phyloP scores from a whole-genome alignment of 2,329 filamentous ascomycete genomes.

The Cladorrhinum sp. region DNA sequence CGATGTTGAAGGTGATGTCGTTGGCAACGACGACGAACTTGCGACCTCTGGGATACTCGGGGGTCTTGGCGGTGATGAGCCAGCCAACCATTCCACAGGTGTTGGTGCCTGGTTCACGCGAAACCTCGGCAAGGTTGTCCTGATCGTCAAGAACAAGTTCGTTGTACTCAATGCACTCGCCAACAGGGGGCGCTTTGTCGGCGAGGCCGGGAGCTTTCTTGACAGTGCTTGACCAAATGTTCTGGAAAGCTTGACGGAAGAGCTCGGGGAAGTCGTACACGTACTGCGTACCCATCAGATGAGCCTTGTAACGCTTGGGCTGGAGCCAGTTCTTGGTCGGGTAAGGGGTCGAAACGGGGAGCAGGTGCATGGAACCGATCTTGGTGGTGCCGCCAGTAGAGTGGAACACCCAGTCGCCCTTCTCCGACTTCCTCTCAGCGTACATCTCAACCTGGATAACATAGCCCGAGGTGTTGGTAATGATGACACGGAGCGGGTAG shows the following conservation, averaged over 20 bases:
- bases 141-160: constrained; percentile 94
- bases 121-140: constrained; percentile 88
- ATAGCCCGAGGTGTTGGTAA: constrained; percentile 97
- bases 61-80: constrained; percentile 91
- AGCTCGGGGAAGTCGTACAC: constrained; percentile 99
- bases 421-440: constrained; percentile 95
- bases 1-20: constrained; percentile 99
- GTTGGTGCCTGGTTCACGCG: constrained; percentile 93
- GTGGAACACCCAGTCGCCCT: constrained; percentile 97
- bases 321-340: constrained; percentile 98
- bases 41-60: constrained; percentile 88
- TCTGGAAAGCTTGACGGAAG: constrained; percentile 96
- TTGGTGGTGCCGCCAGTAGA: constrained; percentile 94
- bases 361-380: constrained; percentile 91
- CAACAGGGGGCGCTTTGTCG: constrained; percentile 77
- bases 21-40: constrained; percentile 97
- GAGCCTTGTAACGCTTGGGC: constrained; percentile 98
- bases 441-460: constrained; percentile 98
- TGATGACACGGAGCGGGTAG: constrained; percentile 90
- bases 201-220: constrained; percentile 70
- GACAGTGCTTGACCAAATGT: constrained; percentile 79
- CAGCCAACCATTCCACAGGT: constrained; percentile 97
- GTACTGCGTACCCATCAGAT: constrained; percentile 98
- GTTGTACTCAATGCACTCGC: constrained; percentile 89
- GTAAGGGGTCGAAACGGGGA: constrained; percentile 88